Base-by-base conservation (phyloP, 2,329 filamentous ascomycete species). In the Taxawa tesnikishii region DNA sequence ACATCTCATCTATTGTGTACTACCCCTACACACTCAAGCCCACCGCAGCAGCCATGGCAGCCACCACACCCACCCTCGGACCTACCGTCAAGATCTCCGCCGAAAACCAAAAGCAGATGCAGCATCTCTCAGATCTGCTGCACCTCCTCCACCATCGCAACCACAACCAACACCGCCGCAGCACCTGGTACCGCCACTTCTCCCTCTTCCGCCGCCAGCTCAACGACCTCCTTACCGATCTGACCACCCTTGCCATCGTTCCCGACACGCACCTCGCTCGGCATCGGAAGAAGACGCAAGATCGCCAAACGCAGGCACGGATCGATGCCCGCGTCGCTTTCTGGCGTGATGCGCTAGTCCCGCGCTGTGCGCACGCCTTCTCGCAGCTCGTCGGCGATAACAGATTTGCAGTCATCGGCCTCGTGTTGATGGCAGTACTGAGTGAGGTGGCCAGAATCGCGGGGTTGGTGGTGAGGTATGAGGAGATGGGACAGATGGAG, bases 101-200 rank as follows among this genome's bases (percentile, higher is more conserved):
- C 2, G 19, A 8, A 23, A 23, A 23, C 19, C 19, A 23, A 23
- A n/a, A 2, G 14, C 31, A 36, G n/a, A 36, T 47, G n/a, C 17
- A 50, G 17, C 54, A 60, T 36, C 49, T 65, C 48, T 36, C 59
- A 47, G 44, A 69, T 30, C 58, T 87, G 28, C 72, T 94, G 27
- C 67, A 79, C 47, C 70, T 81, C 43, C 72, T 92, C 46, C 73
- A 78, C 55, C 76, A 83, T 52, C 83, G 85, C 47, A 90, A 94
- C 63, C 79, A 77, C 50, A 96, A 94, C 60, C 88, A 96, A 60
- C 88, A 96, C 56, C 76, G 76, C 34, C 67, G 70, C 40, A 71
- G 77, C 17, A 73, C 75, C 50, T 98, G 88, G 88, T 96, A 82
- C 74, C 72, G 75, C 46, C 65, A 63, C 47, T 73, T 94, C 39